Evolutionary conservation across 495 filamentous ascomycete species (phyloP).

Genomic region (Aspergillus bridgeri): DNA sequence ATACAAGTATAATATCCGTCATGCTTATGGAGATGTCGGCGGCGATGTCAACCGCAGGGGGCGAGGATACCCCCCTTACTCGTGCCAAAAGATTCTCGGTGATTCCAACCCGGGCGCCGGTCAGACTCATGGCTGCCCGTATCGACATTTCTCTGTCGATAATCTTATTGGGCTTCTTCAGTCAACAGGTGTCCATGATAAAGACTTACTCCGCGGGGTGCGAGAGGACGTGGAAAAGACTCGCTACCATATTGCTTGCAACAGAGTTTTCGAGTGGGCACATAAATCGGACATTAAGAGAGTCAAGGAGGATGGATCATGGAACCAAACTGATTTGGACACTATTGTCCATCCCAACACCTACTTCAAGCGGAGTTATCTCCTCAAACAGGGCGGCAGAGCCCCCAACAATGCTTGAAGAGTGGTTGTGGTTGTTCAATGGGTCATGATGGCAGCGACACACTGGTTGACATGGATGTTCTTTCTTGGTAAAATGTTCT

Average conservation of each 20-base stretch:
- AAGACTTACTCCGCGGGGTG: slow-evolving; percentile 72
- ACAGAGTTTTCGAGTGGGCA: slow-evolving; percentile 85
- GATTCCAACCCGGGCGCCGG: slow-evolving; percentile 81
- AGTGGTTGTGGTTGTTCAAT: slow-evolving; percentile 14
- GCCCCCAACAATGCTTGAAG: slow-evolving; percentile 27
- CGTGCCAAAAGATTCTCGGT: slow-evolving; percentile 89
- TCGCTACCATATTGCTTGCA: slow-evolving; percentile 94
- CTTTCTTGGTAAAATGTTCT: slow-evolving; percentile 1
- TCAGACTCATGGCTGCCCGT: slow-evolving; percentile 92
- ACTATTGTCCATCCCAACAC: slow-evolving; percentile 98
- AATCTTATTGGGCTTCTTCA: slow-evolving; percentile 76
- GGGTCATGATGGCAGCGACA: slow-evolving; percentile 31
- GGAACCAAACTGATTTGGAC: slow-evolving; percentile 78
- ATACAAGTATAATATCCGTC: slow-evolving; percentile 94
- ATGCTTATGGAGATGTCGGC: slow-evolving; percentile 91
- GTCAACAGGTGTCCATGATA: slow-evolving; percentile 70
- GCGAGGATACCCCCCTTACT: slow-evolving; percentile 82
- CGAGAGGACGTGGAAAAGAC: slow-evolving; percentile 84
- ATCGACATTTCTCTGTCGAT: slow-evolving; percentile 84
- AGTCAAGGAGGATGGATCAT: slow-evolving; percentile 76
- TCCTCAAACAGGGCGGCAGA: slow-evolving; percentile 64
- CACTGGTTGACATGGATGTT: slow-evolving; percentile 1
- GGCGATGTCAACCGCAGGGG: slow-evolving; percentile 84
- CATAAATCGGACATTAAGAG: slow-evolving; percentile 86
- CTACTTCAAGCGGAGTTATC: slow-evolving; percentile 91